Base-by-base conservation (phyloP, 192 early-diverging fungal species). In the Lunasporangiospora selenospora region DNA sequence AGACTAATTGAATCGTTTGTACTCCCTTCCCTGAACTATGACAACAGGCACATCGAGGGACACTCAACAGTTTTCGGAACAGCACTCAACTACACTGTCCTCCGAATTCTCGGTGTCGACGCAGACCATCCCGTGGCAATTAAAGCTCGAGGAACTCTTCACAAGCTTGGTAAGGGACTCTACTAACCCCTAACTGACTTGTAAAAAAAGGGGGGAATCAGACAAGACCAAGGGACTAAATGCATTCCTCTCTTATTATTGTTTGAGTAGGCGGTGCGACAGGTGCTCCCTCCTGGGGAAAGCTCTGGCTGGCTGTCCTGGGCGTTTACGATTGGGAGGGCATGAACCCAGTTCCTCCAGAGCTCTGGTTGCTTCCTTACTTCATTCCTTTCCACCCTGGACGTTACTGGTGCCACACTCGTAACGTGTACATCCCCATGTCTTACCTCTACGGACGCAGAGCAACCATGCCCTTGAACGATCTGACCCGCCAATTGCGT, bases 271-370 rank as follows among this genome's bases (percentile, higher is more conserved):
- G 95, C 42, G 92, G 95, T 36, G 94, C 98, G 16, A 76, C 79
- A 3, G 92, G 88, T 32, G 83, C 86, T 16, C 94, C 98, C 38
- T 87, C 95, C 24, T 99, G 98, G 98, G 98, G 96, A 19, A 99
- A 99, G 75, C 98, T 99, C 76, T 99, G 98, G 98, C 89, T 99
- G 10, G 70, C 91, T 18, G 83, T 89, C 21, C 79, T 99, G 70
- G 90, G 91, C 58, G 86, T 92, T 8, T 99, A 99, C 77, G 92
- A 97, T 39, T 99, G 92, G 89, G 89, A 94, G 58, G 98, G 98
- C 11, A 87, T 96, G 80, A 98, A 98, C 65, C 93, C 96, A 41
- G 80, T 99, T 37, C 95, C 95, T 6, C 93, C 96, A 6, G 98
- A 99, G 77, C 85, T 97, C 11, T 93, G 90, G 93, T 71, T 94